Conservation (phyloP, 2,329 filamentous ascomycete genomes). For the Cladophialophora exuberans region DNA sequence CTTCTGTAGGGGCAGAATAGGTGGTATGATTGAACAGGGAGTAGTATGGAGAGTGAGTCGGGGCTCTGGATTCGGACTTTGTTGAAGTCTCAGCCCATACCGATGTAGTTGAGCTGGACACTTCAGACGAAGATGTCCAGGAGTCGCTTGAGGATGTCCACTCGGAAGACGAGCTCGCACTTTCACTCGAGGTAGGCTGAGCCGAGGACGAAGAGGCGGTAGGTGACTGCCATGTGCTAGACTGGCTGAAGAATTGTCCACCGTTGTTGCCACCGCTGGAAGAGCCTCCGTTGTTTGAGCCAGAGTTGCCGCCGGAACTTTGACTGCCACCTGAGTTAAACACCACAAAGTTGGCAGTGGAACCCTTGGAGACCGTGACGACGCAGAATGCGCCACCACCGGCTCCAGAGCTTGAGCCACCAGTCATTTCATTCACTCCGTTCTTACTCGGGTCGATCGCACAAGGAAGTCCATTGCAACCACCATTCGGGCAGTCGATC, state of each 20-base stretch:
- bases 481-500: slow-evolving; percentile 67
- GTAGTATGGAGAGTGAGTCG: slow-evolving; percentile 24
- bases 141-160: slow-evolving; percentile 27
- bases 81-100: slow-evolving; percentile 9
- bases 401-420: slow-evolving; percentile 62
- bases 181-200: slow-evolving; percentile 32
- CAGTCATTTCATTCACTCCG: slow-evolving; percentile 62
- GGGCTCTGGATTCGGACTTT: background rate
- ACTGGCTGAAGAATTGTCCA: slow-evolving; percentile 18
- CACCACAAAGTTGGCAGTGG: slow-evolving; percentile 69
- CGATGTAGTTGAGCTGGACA: slow-evolving; percentile 18
- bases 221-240: slow-evolving; percentile 19
- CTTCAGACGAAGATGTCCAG: slow-evolving; percentile 16
- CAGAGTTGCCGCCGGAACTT: slow-evolving; percentile 29
- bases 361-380: slow-evolving; percentile 71
- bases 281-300: background rate
- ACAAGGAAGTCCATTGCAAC: slow-evolving; percentile 76
- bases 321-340: slow-evolving; percentile 50
- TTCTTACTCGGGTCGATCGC: slow-evolving; percentile 65
- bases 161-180: slow-evolving; percentile 30
- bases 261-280: slow-evolving; percentile 7
- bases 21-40: slow-evolving; percentile 24
- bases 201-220: slow-evolving; percentile 33
- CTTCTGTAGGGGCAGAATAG: background rate
- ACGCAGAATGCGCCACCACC: slow-evolving; percentile 74